These are phyloP conservation scores for Rubroboletus satanas DNA, from an alignment of 768 basidiomycete genomes.

Conservation along the genomic window DNA sequence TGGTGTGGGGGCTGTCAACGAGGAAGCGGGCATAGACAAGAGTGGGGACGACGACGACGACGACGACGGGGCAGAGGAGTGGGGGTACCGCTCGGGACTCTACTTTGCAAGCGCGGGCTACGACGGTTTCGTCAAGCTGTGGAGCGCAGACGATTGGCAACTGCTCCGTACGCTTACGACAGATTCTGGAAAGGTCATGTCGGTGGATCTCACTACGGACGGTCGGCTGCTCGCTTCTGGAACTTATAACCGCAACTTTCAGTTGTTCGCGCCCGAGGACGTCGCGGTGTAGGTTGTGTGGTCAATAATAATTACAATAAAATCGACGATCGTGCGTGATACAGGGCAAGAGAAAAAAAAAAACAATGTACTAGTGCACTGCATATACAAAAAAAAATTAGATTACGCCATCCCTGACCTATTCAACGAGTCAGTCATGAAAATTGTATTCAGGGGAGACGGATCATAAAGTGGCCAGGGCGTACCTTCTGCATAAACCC, in stretches of 20 bases:
- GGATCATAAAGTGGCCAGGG: conserved; percentile 8
- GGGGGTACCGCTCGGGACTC: conserved; percentile 80
- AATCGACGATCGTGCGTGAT: conserved; percentile 26
- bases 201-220: conserved; percentile 85
- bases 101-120: conserved; percentile 94
- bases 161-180: conserved; percentile 83
- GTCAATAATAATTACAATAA: conserved; percentile 21
- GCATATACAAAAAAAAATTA: conserved; percentile 28
- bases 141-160: conserved; percentile 99
- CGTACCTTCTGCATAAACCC: conserved; percentile 88
- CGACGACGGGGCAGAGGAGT: conserved; percentile 47
- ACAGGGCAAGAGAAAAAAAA: conserved; percentile 29
- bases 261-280: conserved; percentile 83
- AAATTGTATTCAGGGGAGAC: conserved; percentile 19
- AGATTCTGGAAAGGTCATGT: conserved; percentile 99
- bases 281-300: conserved; percentile 28
- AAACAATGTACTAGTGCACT: background rate
- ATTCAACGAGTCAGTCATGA: conserved; percentile 20
- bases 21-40: conserved; percentile 30
- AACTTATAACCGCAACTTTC: conserved; percentile 92
- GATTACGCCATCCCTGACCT: conserved; percentile 42
- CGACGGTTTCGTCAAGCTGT: conserved; percentile 91
- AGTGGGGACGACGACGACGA: conserved; percentile 26
- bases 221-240: conserved; percentile 83
- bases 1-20: conserved; percentile 34